A percentile compares a stretch with the other conserved stretches of the same genome.
Conservation (phyloP, 1,139 yeast genomes). For the Magnusiomyces magnusii region DNA sequence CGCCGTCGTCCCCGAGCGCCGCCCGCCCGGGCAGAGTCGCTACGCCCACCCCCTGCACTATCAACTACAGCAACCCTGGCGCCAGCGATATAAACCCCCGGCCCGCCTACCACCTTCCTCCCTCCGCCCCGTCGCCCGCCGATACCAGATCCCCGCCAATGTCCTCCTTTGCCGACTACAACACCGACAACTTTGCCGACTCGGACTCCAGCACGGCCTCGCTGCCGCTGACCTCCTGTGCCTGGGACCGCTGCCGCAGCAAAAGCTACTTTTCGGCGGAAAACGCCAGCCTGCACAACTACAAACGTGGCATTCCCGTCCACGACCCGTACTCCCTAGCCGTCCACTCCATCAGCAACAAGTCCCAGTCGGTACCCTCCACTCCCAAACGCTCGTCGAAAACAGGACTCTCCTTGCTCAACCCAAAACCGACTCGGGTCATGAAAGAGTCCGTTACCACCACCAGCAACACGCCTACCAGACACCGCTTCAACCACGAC, state of each 20-base stretch:
- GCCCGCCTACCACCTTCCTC: not conserved
- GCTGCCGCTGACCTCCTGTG: not conserved
- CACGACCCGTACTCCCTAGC: not conserved
- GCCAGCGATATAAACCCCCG: not conserved
- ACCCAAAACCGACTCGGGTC: not conserved
- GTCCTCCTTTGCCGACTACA: conserved; percentile 1
- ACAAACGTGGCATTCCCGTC: not conserved
- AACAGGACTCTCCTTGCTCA: not conserved
- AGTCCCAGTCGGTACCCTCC: not conserved
- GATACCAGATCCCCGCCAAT: not conserved
- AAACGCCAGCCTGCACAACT: not conserved
- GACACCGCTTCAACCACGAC: not conserved
- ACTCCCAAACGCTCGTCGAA: not conserved
- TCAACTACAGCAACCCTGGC: not conserved
- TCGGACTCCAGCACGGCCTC: not conserved
- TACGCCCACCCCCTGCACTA: not conserved
- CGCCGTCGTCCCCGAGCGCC: not conserved
- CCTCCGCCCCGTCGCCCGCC: conserved; percentile 1
- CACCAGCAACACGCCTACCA: not conserved
- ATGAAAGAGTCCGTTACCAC: not conserved
- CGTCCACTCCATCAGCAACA: not conserved
- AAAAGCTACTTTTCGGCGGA: not conserved
- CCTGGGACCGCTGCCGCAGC: not conserved
- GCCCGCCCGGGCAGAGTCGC: not conserved
- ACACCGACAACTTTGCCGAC: not conserved